phyloP scores from a whole-genome alignment of 345 rosid species.

The Populus alba region DNA sequence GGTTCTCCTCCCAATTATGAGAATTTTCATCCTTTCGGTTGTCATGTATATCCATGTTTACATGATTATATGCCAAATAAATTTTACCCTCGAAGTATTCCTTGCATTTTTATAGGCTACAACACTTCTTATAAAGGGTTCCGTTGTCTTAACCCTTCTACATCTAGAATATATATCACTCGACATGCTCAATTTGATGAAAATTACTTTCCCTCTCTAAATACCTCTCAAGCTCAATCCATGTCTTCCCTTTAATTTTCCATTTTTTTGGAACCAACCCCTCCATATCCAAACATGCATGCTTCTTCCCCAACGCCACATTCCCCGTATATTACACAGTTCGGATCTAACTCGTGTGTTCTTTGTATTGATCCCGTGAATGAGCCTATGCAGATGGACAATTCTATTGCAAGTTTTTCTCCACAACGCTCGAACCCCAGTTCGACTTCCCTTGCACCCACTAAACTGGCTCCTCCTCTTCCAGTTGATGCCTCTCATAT shows the following conservation, averaged over 20 bases:
- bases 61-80: background rate
- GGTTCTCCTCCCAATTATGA: background rate
- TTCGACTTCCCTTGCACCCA: background rate
- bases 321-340: background rate
- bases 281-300: background rate
- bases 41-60: background rate
- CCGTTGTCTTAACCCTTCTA: background rate
- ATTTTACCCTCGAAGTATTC: background rate
- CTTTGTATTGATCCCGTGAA: slow-evolving; percentile 8
- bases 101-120: background rate
- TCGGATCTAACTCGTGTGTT: too few relatives aligned
- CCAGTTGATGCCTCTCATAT: too few relatives aligned
- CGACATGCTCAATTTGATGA: slow-evolving; percentile 15
- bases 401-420: slow-evolving; percentile 13
- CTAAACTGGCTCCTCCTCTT: background rate
- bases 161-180: background rate
- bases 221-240: background rate
- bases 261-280: background rate
- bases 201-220: background rate
- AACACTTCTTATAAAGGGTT: background rate
- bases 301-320: background rate
- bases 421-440: background rate
- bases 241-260: background rate
- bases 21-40: background rate
- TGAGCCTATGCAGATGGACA: background rate